A percentile compares a stretch with the other conserved stretches of the same genome.
These are phyloP conservation scores for Cyanodermella asteris DNA, from an alignment of 2,329 filamentous ascomycete genomes.

Conservation along the genomic window DNA sequence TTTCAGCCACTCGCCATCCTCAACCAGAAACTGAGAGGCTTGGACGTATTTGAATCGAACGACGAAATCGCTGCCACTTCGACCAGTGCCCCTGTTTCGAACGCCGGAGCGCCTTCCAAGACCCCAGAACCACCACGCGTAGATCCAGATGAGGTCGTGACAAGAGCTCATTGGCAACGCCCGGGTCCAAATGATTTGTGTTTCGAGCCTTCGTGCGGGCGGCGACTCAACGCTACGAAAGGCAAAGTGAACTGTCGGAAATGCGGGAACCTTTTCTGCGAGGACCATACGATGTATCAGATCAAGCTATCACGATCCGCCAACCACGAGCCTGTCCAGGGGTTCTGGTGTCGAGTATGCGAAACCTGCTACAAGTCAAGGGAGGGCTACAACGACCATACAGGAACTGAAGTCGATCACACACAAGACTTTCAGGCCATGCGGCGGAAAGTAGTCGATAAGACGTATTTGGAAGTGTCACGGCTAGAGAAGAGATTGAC, in stretches of 20 bases:
- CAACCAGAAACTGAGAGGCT: slow-evolving; percentile 79
- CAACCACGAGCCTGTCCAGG: slow-evolving; percentile 69
- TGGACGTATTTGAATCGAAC: slow-evolving; percentile 89
- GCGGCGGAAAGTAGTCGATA: slow-evolving; percentile 60
- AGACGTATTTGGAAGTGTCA: slow-evolving; percentile 69
- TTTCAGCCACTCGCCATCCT: slow-evolving; percentile 81
- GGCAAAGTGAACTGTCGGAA: slow-evolving; percentile 83
- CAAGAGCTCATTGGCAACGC: slow-evolving; percentile 72
- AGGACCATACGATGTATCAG: slow-evolving; percentile 98
- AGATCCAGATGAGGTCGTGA: slow-evolving; percentile 82
- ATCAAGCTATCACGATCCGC: slow-evolving; percentile 90
- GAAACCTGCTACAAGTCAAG: slow-evolving; percentile 98
- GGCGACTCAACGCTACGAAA: slow-evolving; percentile 53
- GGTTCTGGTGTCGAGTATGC: slow-evolving; percentile 85
- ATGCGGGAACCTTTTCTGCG: slow-evolving; percentile 84
- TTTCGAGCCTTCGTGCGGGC: slow-evolving; percentile 69
- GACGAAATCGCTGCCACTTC: too few species aligned
- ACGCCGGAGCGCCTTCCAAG: slow-evolving; percentile 12
- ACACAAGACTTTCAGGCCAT: slow-evolving; percentile 46
- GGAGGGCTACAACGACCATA: slow-evolving; percentile 83
- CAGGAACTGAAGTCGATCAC: slow-evolving; percentile 47
- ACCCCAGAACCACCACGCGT: slow-evolving; percentile 12
- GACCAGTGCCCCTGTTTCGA: slow-evolving; percentile 28
- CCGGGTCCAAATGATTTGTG: slow-evolving; percentile 54
- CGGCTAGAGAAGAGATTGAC: slow-evolving; percentile 80